Conservation (phyloP, 2,329 filamentous ascomycete species). For the Pyrenochaeta sp. region DNA sequence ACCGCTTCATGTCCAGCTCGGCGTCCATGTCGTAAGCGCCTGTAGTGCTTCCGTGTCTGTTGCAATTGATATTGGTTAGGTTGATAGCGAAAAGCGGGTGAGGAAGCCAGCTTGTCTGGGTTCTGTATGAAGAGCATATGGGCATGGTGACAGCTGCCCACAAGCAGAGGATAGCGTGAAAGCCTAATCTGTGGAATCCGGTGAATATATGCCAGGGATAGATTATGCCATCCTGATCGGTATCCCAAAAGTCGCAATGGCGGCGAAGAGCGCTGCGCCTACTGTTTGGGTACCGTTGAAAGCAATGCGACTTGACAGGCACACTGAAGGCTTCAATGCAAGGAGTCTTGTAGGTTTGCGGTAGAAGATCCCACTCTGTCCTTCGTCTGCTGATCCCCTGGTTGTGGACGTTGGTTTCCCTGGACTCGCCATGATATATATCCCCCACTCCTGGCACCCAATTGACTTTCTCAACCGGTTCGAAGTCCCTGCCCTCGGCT, state of each 20-base stretch:
- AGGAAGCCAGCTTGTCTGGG: slow-evolving; percentile 19
- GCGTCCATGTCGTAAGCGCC: slow-evolving; percentile 25
- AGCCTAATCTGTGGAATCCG: slow-evolving; percentile 25
- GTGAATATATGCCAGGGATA: slow-evolving; percentile 29
- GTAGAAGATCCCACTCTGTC: neutral
- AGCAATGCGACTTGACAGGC: neutral
- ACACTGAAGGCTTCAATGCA: neutral
- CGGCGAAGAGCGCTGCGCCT: slow-evolving; percentile 19
- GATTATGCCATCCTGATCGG: slow-evolving; percentile 20
- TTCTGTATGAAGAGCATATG: slow-evolving; percentile 23
- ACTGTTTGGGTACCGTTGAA: neutral
- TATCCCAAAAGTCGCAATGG: slow-evolving; percentile 30
- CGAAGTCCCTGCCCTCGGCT: neutral
- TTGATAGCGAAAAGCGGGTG: slow-evolving; percentile 28
- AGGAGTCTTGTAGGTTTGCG: neutral
- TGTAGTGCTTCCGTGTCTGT: slow-evolving; percentile 29
- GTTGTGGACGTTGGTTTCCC: neutral
- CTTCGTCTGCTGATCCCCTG: neutral
- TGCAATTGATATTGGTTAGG: slow-evolving; percentile 17
- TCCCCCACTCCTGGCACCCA: slow-evolving; percentile 15
- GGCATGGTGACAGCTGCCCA: slow-evolving; percentile 29
- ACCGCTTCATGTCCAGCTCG: slow-evolving; percentile 22
- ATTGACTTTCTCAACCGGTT: neutral
- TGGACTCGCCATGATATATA: neutral
- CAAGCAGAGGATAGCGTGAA: slow-evolving; percentile 19